Evolutionary conservation across 2,329 filamentous ascomycete genomes (phyloP).

Genomic region (Cytospora schulzeri): DNA sequence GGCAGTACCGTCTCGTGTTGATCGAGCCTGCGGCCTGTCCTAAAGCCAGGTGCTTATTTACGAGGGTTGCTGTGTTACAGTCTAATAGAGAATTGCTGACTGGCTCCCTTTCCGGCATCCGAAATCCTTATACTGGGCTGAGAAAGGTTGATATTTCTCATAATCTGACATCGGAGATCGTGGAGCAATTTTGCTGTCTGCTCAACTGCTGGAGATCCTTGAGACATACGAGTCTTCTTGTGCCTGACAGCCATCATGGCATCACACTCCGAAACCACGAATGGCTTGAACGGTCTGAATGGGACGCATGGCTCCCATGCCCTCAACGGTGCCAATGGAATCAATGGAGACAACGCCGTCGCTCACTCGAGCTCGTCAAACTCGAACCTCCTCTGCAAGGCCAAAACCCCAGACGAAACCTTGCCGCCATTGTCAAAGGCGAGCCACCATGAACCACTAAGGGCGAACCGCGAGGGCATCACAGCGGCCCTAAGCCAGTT

Average conservation of each 20-base stretch:
- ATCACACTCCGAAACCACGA: slow-evolving; percentile 5
- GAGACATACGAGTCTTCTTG: not conserved
- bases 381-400: not conserved
- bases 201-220: not conserved
- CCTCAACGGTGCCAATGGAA: slow-evolving; percentile 6
- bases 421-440: slow-evolving; percentile 27
- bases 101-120: not conserved
- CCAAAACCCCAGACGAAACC: slow-evolving; percentile 26
- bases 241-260: not conserved
- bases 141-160: not conserved
- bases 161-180: not conserved
- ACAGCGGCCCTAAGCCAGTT: slow-evolving; percentile 39
- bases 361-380: not conserved
- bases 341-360: not conserved
- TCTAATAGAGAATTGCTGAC: not conserved
- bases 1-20: not conserved
- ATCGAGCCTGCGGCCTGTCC: not conserved
- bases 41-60: not conserved
- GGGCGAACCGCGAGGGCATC: slow-evolving; percentile 39
- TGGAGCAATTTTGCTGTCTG: not conserved
- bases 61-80: not conserved
- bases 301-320: not conserved
- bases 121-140: not conserved
- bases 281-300: slow-evolving; percentile 16
- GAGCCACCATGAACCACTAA: slow-evolving; percentile 30